phyloP scores from a whole-genome alignment of 2,329 filamentous ascomycete species.

The Fusarium bulbicola region DNA sequence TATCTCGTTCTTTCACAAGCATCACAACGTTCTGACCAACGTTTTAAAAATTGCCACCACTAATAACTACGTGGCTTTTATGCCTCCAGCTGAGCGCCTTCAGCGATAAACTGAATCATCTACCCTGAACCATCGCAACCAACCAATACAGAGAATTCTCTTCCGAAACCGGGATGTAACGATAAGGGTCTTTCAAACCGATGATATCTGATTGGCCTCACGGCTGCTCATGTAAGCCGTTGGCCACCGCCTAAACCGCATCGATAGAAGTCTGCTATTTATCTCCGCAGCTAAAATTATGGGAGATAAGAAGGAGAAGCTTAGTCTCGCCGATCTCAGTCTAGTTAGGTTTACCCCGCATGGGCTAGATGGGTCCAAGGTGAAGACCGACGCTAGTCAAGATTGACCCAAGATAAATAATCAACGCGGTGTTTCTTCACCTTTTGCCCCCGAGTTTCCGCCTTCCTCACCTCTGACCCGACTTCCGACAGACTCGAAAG shows the following conservation, averaged over 20 bases:
- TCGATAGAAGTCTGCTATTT: background rate
- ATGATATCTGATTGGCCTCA: background rate
- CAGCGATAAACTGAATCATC: background rate
- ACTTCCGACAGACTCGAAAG: no score
- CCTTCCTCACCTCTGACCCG: background rate
- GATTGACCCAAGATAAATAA: background rate
- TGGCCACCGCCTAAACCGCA: background rate
- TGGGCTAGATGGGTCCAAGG: conserved; percentile 1
- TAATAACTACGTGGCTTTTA: background rate
- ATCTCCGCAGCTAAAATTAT: background rate
- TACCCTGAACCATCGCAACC: background rate
- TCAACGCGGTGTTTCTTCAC: background rate
- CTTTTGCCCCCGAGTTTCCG: background rate
- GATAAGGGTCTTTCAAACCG: background rate
- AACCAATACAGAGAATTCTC: background rate
- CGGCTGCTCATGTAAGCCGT: background rate
- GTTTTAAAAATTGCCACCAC: background rate
- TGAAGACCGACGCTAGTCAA: background rate
- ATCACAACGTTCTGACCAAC: accelerated
- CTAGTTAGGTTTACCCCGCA: conserved; percentile 12
- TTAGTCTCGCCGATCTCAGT: background rate
- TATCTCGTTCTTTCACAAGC: background rate
- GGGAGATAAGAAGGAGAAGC: background rate
- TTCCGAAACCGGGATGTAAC: background rate
- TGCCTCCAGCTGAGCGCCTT: background rate